Evolutionary conservation across 768 basidiomycete species (phyloP).

Genomic region (Nidularia sp.): DNA sequence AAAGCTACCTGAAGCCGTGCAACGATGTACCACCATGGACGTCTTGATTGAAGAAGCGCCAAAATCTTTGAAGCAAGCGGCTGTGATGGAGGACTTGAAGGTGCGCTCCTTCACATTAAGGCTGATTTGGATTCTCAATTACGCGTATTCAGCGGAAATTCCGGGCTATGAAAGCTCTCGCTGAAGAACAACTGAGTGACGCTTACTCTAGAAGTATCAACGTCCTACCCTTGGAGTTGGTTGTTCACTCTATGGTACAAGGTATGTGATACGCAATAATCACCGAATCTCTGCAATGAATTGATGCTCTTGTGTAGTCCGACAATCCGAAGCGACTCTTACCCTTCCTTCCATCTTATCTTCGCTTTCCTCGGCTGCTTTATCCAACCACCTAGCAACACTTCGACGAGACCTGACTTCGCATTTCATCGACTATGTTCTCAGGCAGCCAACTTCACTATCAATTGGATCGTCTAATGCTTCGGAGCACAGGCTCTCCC

Average conservation of each 20-base stretch:
- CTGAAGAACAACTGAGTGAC: constrained; percentile 70
- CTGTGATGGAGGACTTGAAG: constrained; percentile 53
- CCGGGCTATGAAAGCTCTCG: constrained; percentile 48
- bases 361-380: constrained; percentile 51
- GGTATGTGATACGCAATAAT: constrained; percentile 16
- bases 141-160: constrained; percentile 43
- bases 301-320: constrained; percentile 39
- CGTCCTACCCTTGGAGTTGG: constrained; percentile 44
- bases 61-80: constrained; percentile 42
- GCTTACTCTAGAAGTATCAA: constrained; percentile 59
- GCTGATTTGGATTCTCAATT: not conserved
- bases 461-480: constrained; percentile 25
- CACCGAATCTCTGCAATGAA: constrained; percentile 1
- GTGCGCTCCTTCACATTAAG: constrained; percentile 29
- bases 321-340: constrained; percentile 47
- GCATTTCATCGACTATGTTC: constrained; percentile 55
- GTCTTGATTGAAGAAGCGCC: constrained; percentile 44
- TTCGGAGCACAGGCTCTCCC: constrained; percentile 42
- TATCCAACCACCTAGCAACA: constrained; percentile 52
- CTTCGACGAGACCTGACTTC: constrained; percentile 62
- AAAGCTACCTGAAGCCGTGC: constrained; percentile 59
- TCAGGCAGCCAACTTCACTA: constrained; percentile 49
- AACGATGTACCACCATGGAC: constrained; percentile 37
- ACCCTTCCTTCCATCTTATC: constrained; percentile 51
- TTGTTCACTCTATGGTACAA: constrained; percentile 48